Percentiles rank a stretch among this genome's conserved stretches.
Evolutionary conservation across 163 green algal genomes (phyloP).

Genomic region (Chlorella variabilis): DNA sequence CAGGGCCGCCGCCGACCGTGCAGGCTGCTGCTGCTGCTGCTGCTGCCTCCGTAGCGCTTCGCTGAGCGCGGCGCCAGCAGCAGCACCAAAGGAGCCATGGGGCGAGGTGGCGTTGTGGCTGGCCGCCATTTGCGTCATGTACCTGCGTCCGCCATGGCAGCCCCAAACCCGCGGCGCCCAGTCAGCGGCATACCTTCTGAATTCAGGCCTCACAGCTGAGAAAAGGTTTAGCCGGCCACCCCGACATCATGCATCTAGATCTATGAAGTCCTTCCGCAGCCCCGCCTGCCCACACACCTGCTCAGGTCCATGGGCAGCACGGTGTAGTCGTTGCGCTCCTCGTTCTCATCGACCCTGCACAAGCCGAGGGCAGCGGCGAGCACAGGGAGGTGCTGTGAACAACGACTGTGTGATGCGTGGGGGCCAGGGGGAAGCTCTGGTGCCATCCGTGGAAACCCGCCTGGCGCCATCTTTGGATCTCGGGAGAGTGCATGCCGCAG

Average conservation of each 20-base stretch:
- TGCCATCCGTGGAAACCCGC: no score
- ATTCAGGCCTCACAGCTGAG: no score
- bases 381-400: not conserved
- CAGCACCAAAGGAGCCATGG: not conserved
- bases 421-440: no score
- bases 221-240: no score
- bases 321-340: slow-evolving; percentile 30
- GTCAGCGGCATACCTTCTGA: no score
- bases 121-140: slow-evolving; percentile 10
- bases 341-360: slow-evolving; percentile 13
- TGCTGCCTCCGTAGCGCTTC: not conserved
- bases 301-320: slow-evolving; percentile 23
- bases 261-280: no score
- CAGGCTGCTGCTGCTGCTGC: not conserved
- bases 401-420: no score
- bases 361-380: not conserved
- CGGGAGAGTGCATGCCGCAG: no score
- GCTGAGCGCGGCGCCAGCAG: not conserved
- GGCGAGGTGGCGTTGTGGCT: not conserved
- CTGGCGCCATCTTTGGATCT: no score
- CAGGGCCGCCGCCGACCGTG: no score
- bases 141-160: not conserved
- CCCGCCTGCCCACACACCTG: slow-evolving; percentile 17
- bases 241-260: no score
- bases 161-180: no score